Conservation (phyloP, 1,139 yeast species). For the Hemisphaericaspora subhashii region DNA sequence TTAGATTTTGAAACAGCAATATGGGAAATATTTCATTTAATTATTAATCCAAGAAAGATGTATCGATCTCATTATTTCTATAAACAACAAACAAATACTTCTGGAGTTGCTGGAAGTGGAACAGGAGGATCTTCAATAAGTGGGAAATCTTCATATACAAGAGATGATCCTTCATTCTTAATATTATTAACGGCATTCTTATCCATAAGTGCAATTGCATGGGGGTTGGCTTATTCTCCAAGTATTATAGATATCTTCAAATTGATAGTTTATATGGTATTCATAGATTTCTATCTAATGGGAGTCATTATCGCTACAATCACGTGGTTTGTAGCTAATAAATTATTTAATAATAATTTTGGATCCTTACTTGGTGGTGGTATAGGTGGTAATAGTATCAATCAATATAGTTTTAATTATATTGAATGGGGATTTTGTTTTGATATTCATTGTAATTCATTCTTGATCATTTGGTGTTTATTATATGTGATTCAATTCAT, state of each 20-base stretch:
- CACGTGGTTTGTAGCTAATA: slow-evolving; percentile 72
- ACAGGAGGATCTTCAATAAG: slow-evolving; percentile 12
- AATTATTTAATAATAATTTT: slow-evolving; percentile 50
- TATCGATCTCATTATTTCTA: slow-evolving; percentile 81
- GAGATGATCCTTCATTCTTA: slow-evolving; percentile 91
- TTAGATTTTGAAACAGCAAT: slow-evolving; percentile 89
- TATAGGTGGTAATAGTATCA: slow-evolving; percentile 18
- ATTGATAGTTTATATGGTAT: slow-evolving; percentile 77
- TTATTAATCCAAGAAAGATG: slow-evolving; percentile 76
- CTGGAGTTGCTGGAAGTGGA: background rate
- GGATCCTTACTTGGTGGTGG: slow-evolving; percentile 30
- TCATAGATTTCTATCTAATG: slow-evolving; percentile 73
- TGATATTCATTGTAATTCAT: slow-evolving; percentile 90
- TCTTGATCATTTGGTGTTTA: slow-evolving; percentile 75
- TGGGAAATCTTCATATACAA: slow-evolving; percentile 55
- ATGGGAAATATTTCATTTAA: slow-evolving; percentile 82
- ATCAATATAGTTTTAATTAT: slow-evolving; percentile 44
- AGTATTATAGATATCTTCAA: slow-evolving; percentile 57
- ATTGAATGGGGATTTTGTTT: slow-evolving; percentile 95
- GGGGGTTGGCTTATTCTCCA: slow-evolving; percentile 86
- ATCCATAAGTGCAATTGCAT: slow-evolving; percentile 75
- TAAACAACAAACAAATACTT: slow-evolving; percentile 31
- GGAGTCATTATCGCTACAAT: slow-evolving; percentile 70
- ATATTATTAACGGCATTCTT: slow-evolving; percentile 66
- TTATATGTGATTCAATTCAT: slow-evolving; percentile 77